Evolutionary conservation across 75 land plant species (phyloP), one percentile per base, ranked within the genome.

Genomic region (Ceratopteris richardii): DNA sequence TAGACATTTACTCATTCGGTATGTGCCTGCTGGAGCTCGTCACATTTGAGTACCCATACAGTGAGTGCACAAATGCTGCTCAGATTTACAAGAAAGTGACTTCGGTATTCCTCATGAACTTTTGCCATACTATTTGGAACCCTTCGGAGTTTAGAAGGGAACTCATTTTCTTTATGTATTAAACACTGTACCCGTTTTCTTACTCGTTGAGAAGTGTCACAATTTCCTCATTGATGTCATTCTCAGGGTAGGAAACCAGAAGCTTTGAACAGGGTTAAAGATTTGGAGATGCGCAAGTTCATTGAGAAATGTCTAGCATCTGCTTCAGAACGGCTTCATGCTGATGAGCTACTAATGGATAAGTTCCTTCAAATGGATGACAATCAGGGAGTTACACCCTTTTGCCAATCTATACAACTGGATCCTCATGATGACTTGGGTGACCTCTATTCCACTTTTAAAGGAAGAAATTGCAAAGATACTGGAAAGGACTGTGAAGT

Each of bases 1-100:
- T 90, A 14, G 96, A 90, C 48, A 78, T 89, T 19, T 90, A 90
- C 69, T 81, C 96, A 16, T 90, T 86, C 74, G 96, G 96, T 18
- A 86, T 90, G 91, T 90, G 96, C 57, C 51, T 90, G 37, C 57
- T 90, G 53, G 91, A 90, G 74, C 60, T 90, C 72, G 76, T 86
- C 63, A 90, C 91, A 1, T 66, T 86, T 64, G 85, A 90, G 62
- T 90, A 83, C 37, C 96, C 91, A 48, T 90, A 90, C 63, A 58
- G 63, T 22, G 96, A 90, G 65, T 90, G 96, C 59, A 44, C 71
- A 33, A 86, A 83, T 77, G 78, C 82, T 29, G 96, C 78, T 29
- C 82, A 86, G 64, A 81, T 90, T 26, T 83, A 66, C 66, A 81
- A 81, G 68, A 78, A 78, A 75, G 87, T 86, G 39, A 78, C 74